Evolutionary conservation across 129 eudicot genomes (phyloP).

Genomic region (Arctium lappa): DNA sequence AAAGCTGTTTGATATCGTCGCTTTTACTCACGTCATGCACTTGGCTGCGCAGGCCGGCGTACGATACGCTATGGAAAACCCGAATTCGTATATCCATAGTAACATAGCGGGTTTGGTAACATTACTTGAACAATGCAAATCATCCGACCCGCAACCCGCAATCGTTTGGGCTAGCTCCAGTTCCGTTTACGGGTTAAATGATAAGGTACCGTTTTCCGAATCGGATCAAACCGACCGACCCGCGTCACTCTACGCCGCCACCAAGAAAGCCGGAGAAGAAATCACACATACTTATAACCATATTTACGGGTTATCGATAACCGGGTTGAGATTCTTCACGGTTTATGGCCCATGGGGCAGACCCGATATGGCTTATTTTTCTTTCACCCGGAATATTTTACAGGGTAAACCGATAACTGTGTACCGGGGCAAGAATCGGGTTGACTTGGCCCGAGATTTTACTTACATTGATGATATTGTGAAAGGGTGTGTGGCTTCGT

Average conservation of each 20-base stretch:
- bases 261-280: slow-evolving; percentile 40
- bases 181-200: slow-evolving; percentile 40
- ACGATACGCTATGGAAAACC: slow-evolving; percentile 44
- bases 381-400: slow-evolving; percentile 30
- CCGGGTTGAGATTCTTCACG: slow-evolving; percentile 40
- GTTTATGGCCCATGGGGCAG: slow-evolving; percentile 46
- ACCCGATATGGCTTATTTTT: slow-evolving; percentile 44
- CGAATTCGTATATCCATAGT: slow-evolving; percentile 39
- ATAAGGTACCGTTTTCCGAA: slow-evolving; percentile 34
- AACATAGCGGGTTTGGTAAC: slow-evolving; percentile 44
- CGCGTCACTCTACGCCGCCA: slow-evolving; percentile 42
- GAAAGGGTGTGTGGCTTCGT: slow-evolving; percentile 35
- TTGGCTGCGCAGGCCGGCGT: slow-evolving; percentile 52
- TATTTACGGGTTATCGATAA: slow-evolving; percentile 35
- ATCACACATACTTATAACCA: slow-evolving; percentile 36
- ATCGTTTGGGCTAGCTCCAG: slow-evolving; percentile 43
- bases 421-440: slow-evolving; percentile 28
- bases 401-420: slow-evolving; percentile 34
- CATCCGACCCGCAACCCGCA: slow-evolving; percentile 33
- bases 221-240: slow-evolving; percentile 37
- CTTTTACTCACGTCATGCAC: slow-evolving; percentile 44
- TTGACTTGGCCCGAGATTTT: slow-evolving; percentile 37
- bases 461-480: slow-evolving; percentile 41
- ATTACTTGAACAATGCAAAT: slow-evolving; percentile 30
- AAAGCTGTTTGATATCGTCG: slow-evolving; percentile 24